Evolutionary conservation across 805 yeast species (phyloP), one percentile per base, ranked within the genome.

Genomic region (Suhomyces sp.): DNA sequence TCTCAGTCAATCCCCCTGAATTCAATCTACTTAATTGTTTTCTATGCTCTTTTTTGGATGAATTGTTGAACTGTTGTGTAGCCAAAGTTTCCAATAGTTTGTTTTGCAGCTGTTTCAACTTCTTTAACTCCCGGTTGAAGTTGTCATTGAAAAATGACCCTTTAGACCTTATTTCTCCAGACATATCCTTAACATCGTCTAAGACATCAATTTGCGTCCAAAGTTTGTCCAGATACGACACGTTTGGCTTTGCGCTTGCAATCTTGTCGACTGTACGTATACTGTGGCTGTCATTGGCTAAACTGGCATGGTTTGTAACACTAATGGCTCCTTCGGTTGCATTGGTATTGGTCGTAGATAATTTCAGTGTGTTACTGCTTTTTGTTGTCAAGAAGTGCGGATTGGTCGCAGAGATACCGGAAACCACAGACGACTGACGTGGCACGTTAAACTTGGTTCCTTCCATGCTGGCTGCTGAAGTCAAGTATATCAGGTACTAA

Each of bases 151-250:
- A 79, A 49, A 67, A 74, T n/a, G 72, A 68, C 26, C 70, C 71
- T 31, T 57, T 71, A 44, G 49, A 46, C 29, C 60, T 48, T 4
- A 72, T 70, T 26, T 70, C 66, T 12, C 50, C 49, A 1, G 86
- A 77, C 66, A 82, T 69, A 33, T 67, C 68, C 38, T 75, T 74
- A 6, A 88, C 93, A 44, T 86, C 95, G 44, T 87, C 90, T 43
- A 91, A 68, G 0, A 85, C 82, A 49, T 85, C 95, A 32, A 88
- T 80, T 47, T 87, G 95, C 5, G 91, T 81, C 95, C 95, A 90
- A 29, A 86, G 67, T 50, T 74, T 72, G 58, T 86, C 95, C 60
- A 81, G 88, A 41, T 76, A 65, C 35, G 84, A 80, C 14, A 77
- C 80, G 31, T 70, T 66, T 6, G 88, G 86, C 33, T 66, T 60